Evolutionary conservation across 2,329 filamentous ascomycete genomes (phyloP).

Genomic region (Fusarium palustre): DNA sequence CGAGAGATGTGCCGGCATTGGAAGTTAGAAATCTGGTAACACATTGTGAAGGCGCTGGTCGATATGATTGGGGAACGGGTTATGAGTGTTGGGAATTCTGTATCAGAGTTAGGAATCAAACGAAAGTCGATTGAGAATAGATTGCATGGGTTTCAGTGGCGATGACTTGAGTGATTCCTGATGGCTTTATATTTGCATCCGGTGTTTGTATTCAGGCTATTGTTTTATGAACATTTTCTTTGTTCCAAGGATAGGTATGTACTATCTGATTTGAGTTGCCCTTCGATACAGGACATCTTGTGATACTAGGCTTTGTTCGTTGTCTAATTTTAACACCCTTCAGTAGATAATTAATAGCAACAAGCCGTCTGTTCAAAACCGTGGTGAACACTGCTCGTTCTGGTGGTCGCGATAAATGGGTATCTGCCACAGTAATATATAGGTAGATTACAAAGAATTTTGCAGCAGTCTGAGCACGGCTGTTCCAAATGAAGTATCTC

Average conservation of each 20-base stretch:
- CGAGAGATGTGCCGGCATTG: constrained; percentile 40
- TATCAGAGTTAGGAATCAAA: not conserved
- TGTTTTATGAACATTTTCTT: not conserved
- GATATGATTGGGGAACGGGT: not conserved
- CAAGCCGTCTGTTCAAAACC: not conserved
- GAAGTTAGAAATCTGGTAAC: constrained; percentile 37
- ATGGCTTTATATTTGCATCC: not conserved
- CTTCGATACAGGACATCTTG: not conserved
- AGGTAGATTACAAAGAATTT: not conserved
- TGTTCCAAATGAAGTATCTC: not conserved
- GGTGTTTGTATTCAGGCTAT: not conserved
- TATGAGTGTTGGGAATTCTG: not conserved
- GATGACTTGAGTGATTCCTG: not conserved
- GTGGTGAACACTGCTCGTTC: not conserved
- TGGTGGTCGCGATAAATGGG: not conserved
- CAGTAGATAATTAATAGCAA: not conserved
- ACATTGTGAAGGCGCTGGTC: constrained; percentile 28
- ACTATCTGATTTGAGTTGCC: not conserved
- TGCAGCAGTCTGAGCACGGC: not conserved
- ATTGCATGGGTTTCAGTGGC: not conserved
- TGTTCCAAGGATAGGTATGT: constrained; percentile 1
- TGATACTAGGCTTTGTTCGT: not conserved
- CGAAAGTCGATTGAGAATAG: not conserved
- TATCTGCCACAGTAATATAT: too few relatives aligned
- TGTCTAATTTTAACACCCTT: not conserved